Percentiles rank a stretch among this genome's conserved stretches.
Conservation (phyloP, 1,284 basidiomycete species). For the Exobasidium cylindrosporum region DNA sequence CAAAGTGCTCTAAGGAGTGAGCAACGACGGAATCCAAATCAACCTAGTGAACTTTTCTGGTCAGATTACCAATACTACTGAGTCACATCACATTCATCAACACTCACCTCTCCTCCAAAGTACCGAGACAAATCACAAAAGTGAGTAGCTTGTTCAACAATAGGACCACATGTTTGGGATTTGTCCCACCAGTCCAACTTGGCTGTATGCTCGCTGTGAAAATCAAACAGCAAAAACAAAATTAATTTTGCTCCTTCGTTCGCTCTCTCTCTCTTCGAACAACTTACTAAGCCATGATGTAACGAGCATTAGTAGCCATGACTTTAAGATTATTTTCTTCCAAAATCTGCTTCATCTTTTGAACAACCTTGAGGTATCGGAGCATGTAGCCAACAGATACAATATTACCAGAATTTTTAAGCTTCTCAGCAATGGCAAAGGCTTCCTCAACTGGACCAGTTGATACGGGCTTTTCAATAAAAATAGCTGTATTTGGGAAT, state of each 20-base stretch:
- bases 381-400: constrained; percentile 80
- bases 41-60: no score
- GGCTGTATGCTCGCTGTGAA: constrained; percentile 61
- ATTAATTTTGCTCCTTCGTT: neutral
- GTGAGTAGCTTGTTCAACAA: constrained; percentile 94
- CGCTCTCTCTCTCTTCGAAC: no score
- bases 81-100: no score
- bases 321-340: constrained; percentile 92
- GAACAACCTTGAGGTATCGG: constrained; percentile 66
- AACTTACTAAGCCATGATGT: constrained; percentile 78
- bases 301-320: constrained; percentile 93
- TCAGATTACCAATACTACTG: no score
- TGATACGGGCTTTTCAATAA: constrained; percentile 90
- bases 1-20: constrained; percentile 53
- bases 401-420: constrained; percentile 60
- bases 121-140: constrained; percentile 76
- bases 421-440: constrained; percentile 54
- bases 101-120: constrained; percentile 79
- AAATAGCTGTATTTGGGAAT: constrained; percentile 72
- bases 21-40: constrained; percentile 74
- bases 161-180: constrained; percentile 80
- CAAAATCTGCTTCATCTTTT: constrained; percentile 93
- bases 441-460: constrained; percentile 67
- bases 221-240: neutral
- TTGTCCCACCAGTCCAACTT: constrained; percentile 98